Percentiles rank a stretch among this genome's conserved stretches.
phyloP scores from a whole-genome alignment of 1,284 basidiomycete genomes.

The Marasmius tenuissimus region DNA sequence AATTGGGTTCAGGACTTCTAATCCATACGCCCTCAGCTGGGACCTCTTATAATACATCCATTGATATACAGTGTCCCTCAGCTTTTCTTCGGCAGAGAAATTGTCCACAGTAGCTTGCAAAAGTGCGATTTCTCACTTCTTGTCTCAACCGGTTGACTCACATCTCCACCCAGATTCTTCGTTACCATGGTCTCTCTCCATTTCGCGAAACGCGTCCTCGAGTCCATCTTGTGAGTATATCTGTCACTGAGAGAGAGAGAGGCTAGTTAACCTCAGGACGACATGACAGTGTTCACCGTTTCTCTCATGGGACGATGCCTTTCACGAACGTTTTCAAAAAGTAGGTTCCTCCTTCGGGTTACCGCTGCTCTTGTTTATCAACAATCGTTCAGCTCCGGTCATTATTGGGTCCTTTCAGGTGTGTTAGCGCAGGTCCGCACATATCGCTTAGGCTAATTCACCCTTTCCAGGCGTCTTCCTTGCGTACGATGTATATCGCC shows the following conservation, averaged over 20 bases:
- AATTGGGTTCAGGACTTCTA: constrained; percentile 11
- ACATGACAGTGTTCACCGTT: constrained; percentile 76
- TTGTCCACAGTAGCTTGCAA: constrained; percentile 79
- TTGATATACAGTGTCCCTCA: constrained; percentile 76
- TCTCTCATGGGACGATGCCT: constrained; percentile 96
- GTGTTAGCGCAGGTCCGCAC: constrained; percentile 10
- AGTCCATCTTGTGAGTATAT: constrained; percentile 78
- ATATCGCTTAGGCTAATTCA: constrained; percentile 17
- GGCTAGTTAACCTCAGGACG: background rate
- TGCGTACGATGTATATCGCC: constrained; percentile 80
- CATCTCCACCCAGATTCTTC: constrained; percentile 55
- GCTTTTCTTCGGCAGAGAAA: constrained; percentile 65
- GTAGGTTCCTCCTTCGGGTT: constrained; percentile 40
- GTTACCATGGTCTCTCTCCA: constrained; percentile 83
- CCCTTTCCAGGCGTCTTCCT: constrained; percentile 58
- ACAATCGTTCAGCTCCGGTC: constrained; percentile 62
- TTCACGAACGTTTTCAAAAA: constrained; percentile 88
- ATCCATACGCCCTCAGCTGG: constrained; percentile 49
- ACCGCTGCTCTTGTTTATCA: constrained; percentile 2
- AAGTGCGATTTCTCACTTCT: constrained; percentile 45
- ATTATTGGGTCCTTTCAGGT: constrained; percentile 89
- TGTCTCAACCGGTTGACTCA: constrained; percentile 4
- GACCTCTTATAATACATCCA: constrained; percentile 92
- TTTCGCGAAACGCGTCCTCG: constrained; percentile 91
- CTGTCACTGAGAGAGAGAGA: background rate